Conservation (phyloP, 2,329 filamentous ascomycete genomes). For the Fusarium siculi region DNA sequence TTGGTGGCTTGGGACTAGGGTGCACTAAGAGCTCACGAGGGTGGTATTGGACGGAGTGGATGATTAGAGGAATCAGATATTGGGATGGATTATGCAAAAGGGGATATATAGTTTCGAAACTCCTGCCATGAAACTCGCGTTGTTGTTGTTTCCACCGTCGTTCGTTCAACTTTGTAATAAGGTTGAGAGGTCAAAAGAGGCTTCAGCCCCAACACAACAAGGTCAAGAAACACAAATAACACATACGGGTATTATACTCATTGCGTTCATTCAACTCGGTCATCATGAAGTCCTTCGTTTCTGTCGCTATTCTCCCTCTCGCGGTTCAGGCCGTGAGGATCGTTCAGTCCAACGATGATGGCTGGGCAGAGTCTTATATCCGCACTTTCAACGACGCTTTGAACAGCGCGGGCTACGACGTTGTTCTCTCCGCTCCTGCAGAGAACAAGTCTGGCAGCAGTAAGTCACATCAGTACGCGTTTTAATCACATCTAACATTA, state of each 20-base stretch:
- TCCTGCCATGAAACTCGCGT: background rate
- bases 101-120: conserved; percentile 25
- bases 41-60: conserved; percentile 30
- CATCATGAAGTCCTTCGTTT: conserved; percentile 43
- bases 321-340: conserved; percentile 59
- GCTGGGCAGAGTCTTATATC: conserved; percentile 77
- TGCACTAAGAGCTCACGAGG: conserved; percentile 14
- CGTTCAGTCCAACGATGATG: conserved; percentile 76
- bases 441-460: conserved; percentile 72
- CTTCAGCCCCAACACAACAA: background rate
- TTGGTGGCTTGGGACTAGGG: background rate
- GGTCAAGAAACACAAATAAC: background rate
- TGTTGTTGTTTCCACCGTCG: background rate
- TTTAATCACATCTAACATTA: background rate
- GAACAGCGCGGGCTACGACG: conserved; percentile 65
- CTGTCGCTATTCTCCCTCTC: conserved; percentile 40
- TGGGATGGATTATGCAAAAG: conserved; percentile 32
- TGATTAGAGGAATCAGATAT: conserved; percentile 32
- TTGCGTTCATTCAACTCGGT: conserved; percentile 19
- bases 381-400: conserved; percentile 69
- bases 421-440: conserved; percentile 73
- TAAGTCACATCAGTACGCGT: conserved; percentile 45
- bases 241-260: background rate
- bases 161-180: background rate
- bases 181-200: background rate